Conservation (phyloP, 306 rosid species). For the Trifolium repens region DNA sequence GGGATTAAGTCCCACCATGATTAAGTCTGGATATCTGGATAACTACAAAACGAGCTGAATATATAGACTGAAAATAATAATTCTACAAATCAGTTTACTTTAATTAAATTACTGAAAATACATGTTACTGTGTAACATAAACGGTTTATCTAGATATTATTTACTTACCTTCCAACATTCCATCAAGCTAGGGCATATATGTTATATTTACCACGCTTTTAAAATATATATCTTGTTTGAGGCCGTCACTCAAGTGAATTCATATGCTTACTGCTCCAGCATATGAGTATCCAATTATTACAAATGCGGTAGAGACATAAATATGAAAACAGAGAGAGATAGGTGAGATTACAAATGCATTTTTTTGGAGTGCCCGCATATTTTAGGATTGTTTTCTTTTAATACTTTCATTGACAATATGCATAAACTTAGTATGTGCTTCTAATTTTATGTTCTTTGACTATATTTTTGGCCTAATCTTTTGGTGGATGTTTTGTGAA, state of each 20-base stretch:
- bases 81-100: background rate
- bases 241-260: background rate
- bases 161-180: background rate
- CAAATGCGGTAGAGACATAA: background rate
- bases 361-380: background rate
- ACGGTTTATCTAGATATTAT: background rate
- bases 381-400: conserved; percentile 9
- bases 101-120: background rate
- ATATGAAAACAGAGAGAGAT: background rate
- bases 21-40: background rate
- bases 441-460: conserved; percentile 11
- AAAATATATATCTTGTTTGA: conserved; percentile 2
- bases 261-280: background rate
- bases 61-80: conserved; percentile 1
- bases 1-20: background rate
- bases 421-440: background rate
- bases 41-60: background rate
- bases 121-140: background rate
- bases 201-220: background rate
- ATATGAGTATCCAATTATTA: background rate
- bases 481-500: conserved; percentile 24
- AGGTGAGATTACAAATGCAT: background rate
- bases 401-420: background rate
- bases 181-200: background rate
- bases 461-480: conserved; percentile 4